A percentile compares a stretch with the other conserved stretches of the same genome.
These are phyloP conservation scores for Cercospora canescens DNA, from an alignment of 2,329 filamentous ascomycete species.

Conservation along the genomic window DNA sequence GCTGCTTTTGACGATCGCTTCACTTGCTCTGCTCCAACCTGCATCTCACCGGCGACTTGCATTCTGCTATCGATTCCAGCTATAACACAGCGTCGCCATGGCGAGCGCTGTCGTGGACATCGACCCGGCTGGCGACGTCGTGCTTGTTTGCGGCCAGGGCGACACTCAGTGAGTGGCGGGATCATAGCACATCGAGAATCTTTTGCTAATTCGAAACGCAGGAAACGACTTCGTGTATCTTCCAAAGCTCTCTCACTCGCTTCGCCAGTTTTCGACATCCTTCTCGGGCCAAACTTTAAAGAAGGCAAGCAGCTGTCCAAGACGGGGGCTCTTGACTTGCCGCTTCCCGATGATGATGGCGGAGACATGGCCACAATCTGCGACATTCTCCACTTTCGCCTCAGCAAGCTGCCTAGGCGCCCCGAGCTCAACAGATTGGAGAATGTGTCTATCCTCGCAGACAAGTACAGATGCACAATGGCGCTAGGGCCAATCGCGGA, in stretches of 20 bases:
- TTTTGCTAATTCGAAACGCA: neutral
- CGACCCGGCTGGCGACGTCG: constrained; percentile 40
- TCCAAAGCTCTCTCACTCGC: constrained; percentile 9
- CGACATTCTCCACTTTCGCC: neutral
- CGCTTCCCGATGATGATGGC: constrained; percentile 9
- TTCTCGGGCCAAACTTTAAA: constrained; percentile 10
- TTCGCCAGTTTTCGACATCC: constrained; percentile 17
- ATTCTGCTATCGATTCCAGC: neutral
- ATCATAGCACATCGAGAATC: neutral
- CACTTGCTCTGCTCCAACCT: neutral
- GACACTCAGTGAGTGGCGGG: neutral
- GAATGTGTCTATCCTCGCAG: neutral
- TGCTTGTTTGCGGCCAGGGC: neutral
- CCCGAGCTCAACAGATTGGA: neutral
- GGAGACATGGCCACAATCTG: constrained; percentile 11
- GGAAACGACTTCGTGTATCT: constrained; percentile 3
- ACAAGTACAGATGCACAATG: neutral
- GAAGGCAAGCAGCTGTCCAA: neutral
- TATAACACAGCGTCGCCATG: neutral
- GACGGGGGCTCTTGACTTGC: neutral
- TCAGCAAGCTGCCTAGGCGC: neutral
- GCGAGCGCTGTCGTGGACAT: constrained; percentile 19
- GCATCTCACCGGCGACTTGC: neutral
- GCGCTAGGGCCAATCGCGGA: neutral
- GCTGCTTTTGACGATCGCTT: neutral